Evolutionary conservation across 1,284 basidiomycete species (phyloP), one percentile per base, ranked within the genome.

Genomic region (Naganishia cerealis): DNA sequence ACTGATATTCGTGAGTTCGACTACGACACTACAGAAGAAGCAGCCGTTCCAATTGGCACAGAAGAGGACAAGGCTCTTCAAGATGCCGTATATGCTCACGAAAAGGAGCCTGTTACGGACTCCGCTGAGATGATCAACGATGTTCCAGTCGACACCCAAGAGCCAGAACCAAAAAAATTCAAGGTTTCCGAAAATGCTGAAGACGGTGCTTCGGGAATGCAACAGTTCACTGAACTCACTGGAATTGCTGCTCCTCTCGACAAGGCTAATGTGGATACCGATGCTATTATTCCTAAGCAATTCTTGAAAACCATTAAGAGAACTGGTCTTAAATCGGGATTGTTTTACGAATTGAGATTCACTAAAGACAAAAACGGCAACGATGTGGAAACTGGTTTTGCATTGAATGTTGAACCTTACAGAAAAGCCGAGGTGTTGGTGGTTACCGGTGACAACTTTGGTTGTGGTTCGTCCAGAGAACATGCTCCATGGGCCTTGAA

Each of bases 401-500:
- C 96, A 63, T 85, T 97, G 73, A 96, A 97, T 83, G 87, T 88
- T 70, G 84, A 87, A 67, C 93, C 92, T 2, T 96, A 89, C 78
- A 85, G 88, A 70, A 82, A 88, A 68, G 85, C 93, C 13, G 90
- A 87, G 79, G 91, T 96, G 71, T 84, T 97, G 50, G 89, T 97
- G 55, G 92, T 90, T 76, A 92, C 88, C 8, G 94, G 91, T 43
- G 85, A 86, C 75, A 97, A 97, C 85, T 97, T 97, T 82, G 94
- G 94, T 15, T 97, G 94, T 75, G 94, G 92, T 42, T 93, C 88
- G 78, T 94, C 89, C 77, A 89, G 91, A 72, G 94, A 97, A 80
- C 94, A 97, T 77, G 94, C 94, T 18, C 92, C 93, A 1, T 97
- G 94, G 94, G 93, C 92, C 78, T 83, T 97, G 86, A 91, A 93